Percentiles rank a stretch among this genome's conserved stretches.
These are phyloP conservation scores for Zasmidium angulare DNA, from an alignment of 2,329 filamentous ascomycete species.

Conservation along the genomic window DNA sequence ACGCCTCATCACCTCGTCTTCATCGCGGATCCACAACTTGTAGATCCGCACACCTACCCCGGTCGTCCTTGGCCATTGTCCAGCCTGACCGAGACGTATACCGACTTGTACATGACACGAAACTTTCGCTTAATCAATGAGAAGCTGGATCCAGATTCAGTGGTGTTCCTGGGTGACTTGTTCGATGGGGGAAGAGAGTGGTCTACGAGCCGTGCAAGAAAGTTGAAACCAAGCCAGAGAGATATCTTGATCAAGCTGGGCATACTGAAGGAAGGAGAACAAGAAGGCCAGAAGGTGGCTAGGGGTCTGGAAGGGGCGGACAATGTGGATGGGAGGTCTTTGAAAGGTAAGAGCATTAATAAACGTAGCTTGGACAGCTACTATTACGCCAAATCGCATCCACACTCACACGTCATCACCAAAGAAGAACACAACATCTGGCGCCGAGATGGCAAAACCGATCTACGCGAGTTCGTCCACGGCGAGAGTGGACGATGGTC, in stretches of 20 bases:
- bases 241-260: slow-evolving; percentile 22
- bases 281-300: slow-evolving; percentile 24
- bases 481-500: slow-evolving; percentile 50
- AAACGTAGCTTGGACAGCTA: not conserved
- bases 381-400: not conserved
- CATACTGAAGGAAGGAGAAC: slow-evolving; percentile 17
- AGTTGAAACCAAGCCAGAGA: slow-evolving; percentile 23
- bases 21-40: slow-evolving; percentile 86
- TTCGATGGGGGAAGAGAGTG: slow-evolving; percentile 97
- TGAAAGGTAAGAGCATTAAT: not conserved
- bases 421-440: not conserved
- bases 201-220: slow-evolving; percentile 61
- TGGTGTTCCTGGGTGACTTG: slow-evolving; percentile 89
- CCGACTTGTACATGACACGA: slow-evolving; percentile 85
- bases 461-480: slow-evolving; percentile 29
- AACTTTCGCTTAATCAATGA: slow-evolving; percentile 77
- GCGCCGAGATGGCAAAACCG: slow-evolving; percentile 16
- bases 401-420: not conserved
- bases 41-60: slow-evolving; percentile 93
- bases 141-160: slow-evolving; percentile 75
- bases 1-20: slow-evolving; percentile 81
- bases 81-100: slow-evolving; percentile 66
- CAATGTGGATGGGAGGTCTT: not conserved
- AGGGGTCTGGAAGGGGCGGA: not conserved
- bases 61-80: slow-evolving; percentile 75